Base-by-base conservation (phyloP, 768 basidiomycete genomes). In the Fibroporia radiculosa region DNA sequence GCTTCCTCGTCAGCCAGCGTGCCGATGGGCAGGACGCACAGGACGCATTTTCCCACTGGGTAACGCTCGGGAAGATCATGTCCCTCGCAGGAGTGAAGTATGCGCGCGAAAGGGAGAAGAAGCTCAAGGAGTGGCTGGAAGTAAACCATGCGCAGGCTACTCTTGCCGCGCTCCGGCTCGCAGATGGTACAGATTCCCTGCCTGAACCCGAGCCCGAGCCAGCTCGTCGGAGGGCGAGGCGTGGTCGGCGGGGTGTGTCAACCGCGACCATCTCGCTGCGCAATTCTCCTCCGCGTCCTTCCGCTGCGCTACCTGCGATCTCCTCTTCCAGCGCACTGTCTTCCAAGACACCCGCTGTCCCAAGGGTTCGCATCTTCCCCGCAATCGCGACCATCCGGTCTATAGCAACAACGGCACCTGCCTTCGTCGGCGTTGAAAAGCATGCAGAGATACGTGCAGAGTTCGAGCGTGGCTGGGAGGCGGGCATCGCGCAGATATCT, bases 31-130 rank as follows among this genome's bases (percentile, higher is more conserved):
- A 81, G 40, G 70, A 67, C 2, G 76, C 78, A 2, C 56, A 59
- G 16, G 66, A 71, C 14, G 67, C 68, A n/a, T 71, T 73, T 13
- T 66, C 68, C 13, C 73, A 73, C 25, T 86, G 84, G 77, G 62
- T 61, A 6, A 70, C 72, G 3, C 53, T 92, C 2, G 86, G 84
- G 0, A 74, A 74, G 49, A 55, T 70, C 0, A 75, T 80, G 52
- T 84, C 82, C 1, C 63, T 82, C 7, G 72, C 72, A 1, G 82
- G 84, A 0, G 67, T 82, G 32, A 71, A 68, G 42, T 69, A 76
- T 31, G 77, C 82, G 1, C 77, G 72, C 52, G 82, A 82, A 48
- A 66, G 78, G 32, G 91, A 93, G 63, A 78, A 76, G 59, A 67
- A 65, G 46, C 56, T 85, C 44, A 78, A 66, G 34, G 57, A 56